phyloP scores from a whole-genome alignment of 345 rosid species.

The Barbarea vulgaris region DNA sequence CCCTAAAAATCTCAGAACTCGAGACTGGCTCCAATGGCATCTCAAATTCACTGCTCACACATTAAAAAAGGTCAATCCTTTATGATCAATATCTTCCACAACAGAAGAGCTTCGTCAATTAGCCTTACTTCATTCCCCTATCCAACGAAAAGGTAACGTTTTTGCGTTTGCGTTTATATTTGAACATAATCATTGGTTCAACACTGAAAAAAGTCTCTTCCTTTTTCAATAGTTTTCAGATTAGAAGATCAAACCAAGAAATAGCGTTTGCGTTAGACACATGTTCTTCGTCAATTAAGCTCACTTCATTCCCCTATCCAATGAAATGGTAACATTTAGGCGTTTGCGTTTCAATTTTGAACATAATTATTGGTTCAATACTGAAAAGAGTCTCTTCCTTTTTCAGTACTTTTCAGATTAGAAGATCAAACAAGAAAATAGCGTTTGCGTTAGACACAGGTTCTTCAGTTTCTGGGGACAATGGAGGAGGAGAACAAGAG shows the following conservation, averaged over 20 bases:
- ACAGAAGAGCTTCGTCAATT: constrained; percentile 40
- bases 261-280: constrained; percentile 76
- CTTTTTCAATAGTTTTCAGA: constrained; percentile 45
- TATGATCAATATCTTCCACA: constrained; percentile 40
- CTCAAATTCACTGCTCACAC: constrained; percentile 45
- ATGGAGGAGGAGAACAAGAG: constrained; percentile 49
- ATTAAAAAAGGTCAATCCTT: constrained; percentile 38
- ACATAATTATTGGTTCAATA: not conserved
- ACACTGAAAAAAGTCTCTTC: not conserved
- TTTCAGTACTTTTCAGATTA: constrained; percentile 47
- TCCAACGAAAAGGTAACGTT: constrained; percentile 50
- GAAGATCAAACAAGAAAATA: constrained; percentile 54
- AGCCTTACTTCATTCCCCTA: constrained; percentile 4
- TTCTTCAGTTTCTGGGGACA: constrained; percentile 57
- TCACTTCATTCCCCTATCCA: too few relatives aligned
- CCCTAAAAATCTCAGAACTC: constrained; percentile 9
- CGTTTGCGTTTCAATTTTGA: not conserved
- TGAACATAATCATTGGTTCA: not conserved
- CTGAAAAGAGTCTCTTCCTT: not conserved
- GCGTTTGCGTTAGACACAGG: constrained; percentile 81
- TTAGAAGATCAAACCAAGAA: constrained; percentile 51
- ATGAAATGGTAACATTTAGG: not conserved
- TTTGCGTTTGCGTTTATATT: not conserved
- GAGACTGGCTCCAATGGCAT: constrained; percentile 49
- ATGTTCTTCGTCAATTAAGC: constrained; percentile 43